Evolutionary conservation across 495 filamentous ascomycete genomes (phyloP).

Genomic region (Penicillium pulvis): DNA sequence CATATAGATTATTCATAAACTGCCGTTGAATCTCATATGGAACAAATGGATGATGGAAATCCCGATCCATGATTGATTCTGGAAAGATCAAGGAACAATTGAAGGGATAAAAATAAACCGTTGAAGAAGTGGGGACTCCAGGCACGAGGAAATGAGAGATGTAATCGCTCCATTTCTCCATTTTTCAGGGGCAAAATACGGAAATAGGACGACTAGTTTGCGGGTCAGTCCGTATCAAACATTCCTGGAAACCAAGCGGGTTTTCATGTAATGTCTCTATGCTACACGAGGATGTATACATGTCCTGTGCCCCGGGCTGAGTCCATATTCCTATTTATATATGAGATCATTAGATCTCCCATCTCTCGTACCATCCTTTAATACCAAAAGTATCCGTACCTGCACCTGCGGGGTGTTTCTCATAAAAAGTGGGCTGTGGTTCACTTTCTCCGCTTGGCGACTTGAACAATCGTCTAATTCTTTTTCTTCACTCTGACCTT

Average conservation of each 20-base stretch:
- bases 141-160: too few relatives aligned
- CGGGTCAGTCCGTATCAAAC: too few relatives aligned
- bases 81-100: neutral
- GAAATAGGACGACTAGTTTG: too few relatives aligned
- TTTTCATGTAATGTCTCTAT: too few relatives aligned
- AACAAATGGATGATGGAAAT: slow-evolving; percentile 90
- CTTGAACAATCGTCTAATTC: neutral
- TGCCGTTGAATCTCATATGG: slow-evolving; percentile 89
- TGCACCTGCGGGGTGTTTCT: neutral
- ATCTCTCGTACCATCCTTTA: too few relatives aligned
- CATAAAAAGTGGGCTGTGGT: slow-evolving; percentile 16
- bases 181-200: neutral
- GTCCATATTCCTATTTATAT: neutral
- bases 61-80: slow-evolving; percentile 18
- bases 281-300: too few relatives aligned
- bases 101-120: slow-evolving; percentile 25
- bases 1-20: slow-evolving; percentile 88
- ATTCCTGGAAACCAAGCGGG: too few relatives aligned
- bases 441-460: slow-evolving; percentile 7
- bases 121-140: slow-evolving; percentile 9
- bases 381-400: neutral
- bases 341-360: too few relatives aligned
- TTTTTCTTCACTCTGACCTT: neutral
- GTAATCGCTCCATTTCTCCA: too few relatives aligned
- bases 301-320: too few relatives aligned